Evolutionary conservation across 1,284 basidiomycete genomes (phyloP).

Genomic region (Ustilago hordei): DNA sequence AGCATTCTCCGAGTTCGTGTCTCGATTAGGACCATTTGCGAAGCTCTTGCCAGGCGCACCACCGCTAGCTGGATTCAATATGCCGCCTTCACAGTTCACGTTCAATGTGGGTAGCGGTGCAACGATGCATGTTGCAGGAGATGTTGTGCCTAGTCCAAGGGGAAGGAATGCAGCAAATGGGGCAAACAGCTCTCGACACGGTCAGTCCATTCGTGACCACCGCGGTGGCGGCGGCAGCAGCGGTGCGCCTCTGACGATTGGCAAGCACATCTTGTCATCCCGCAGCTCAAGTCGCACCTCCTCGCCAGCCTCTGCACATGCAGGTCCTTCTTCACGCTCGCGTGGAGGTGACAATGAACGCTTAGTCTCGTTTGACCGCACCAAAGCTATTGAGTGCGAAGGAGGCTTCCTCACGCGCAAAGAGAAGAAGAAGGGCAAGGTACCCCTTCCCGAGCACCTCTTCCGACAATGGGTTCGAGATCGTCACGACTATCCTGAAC

Average conservation of each 20-base stretch:
- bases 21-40: constrained; percentile 80
- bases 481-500: constrained; percentile 19
- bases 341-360: not conserved
- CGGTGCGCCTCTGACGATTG: constrained; percentile 16
- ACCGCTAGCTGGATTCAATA: constrained; percentile 26
- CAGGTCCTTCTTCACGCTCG: constrained; percentile 6
- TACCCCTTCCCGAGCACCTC: constrained; percentile 33
- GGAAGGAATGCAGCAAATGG: constrained; percentile 13
- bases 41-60: constrained; percentile 66
- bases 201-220: constrained; percentile 11
- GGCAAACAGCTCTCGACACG: constrained; percentile 6
- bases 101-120: constrained; percentile 45
- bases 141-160: constrained; percentile 16
- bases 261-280: constrained; percentile 17
- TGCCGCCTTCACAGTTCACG: constrained; percentile 46
- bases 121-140: constrained; percentile 40
- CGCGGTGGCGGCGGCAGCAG: not conserved
- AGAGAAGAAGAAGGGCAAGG: constrained; percentile 31
- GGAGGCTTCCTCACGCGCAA: constrained; percentile 32
- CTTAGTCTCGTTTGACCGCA: constrained; percentile 22
- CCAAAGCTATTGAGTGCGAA: constrained; percentile 22
- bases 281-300: constrained; percentile 14
- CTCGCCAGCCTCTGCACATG: constrained; percentile 10
- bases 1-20: constrained; percentile 80
- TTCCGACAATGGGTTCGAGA: constrained; percentile 30